Base-by-base conservation (phyloP, 2,329 filamentous ascomycete species). In the Xylariaceae sp. region DNA sequence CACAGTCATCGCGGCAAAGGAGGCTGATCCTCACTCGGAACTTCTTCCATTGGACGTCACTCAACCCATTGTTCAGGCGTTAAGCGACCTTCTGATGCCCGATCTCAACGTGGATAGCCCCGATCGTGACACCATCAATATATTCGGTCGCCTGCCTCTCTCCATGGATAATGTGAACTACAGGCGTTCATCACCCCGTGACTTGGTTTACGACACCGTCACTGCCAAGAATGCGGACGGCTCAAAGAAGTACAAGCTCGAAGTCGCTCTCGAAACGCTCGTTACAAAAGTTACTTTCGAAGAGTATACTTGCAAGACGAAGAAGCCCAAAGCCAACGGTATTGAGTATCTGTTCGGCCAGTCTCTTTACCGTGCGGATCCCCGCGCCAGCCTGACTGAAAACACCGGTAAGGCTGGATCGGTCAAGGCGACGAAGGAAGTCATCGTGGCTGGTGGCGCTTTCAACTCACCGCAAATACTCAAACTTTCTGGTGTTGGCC, bases 381-480 rank as follows among this genome's bases (percentile, higher is more conserved):
- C 76, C 1, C 66, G 63, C 9, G 38, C 56, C 5, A 58, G 41
- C 50, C 38, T 50, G 14, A 58, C 50, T 9, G 55, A 50, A 28
- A 46, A 52, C 43, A 31, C 28, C 19, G 70, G 71, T 34, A 51
- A 38, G 5, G 59, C 62, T 2, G 68, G 72, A 28, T 61, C 59
- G 3, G 70, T 66, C 31, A 65, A 43, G 7, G 78, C 76, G 3
- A 71, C 65, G 3, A 69, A 69, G 36, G 80, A 83, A 59, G 69
- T 77, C 53, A 74, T 77, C 55, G 50, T 84, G 4, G 72, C 78
- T 0, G 76, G 74, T 1, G 81, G 81, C 5, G 69, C 73, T 3
- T 79, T 78, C 59, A 78, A 81, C 59, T 75, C 77, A 0, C 80
- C 80, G 0, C 77, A 82, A 50, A 64, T 79, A 9, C 69, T 79